phyloP scores from a whole-genome alignment of 805 yeast genomes.

The Saccharomycodes ludwigii region DNA sequence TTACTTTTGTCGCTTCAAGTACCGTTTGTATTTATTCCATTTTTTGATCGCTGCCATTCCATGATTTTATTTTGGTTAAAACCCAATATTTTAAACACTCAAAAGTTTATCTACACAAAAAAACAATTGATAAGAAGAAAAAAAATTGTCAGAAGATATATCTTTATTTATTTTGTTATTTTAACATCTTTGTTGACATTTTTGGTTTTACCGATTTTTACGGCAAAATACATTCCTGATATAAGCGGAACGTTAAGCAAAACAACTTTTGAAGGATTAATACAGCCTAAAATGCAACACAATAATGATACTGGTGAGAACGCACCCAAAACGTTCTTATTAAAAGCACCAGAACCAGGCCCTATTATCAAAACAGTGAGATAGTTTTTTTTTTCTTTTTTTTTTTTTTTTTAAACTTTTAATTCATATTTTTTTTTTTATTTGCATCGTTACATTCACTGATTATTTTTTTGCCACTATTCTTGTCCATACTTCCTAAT shows the following conservation, averaged over 20 bases:
- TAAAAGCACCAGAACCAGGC: too few species aligned
- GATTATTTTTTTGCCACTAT: too few species aligned
- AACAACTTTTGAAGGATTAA: constrained; percentile 25
- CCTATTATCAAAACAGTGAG: too few species aligned
- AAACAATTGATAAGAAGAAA: constrained; percentile 29
- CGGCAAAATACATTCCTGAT: constrained; percentile 19
- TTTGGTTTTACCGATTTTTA: constrained; percentile 37
- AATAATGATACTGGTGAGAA: constrained; percentile 55
- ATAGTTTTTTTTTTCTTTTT: too few species aligned
- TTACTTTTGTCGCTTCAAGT: constrained; percentile 42
- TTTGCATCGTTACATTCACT: too few species aligned
- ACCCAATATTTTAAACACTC: constrained; percentile 31
- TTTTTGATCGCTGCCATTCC: constrained; percentile 54
- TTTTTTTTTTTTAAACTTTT: too few species aligned
- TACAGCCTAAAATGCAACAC: constrained; percentile 49
- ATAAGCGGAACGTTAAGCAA: constrained; percentile 12
- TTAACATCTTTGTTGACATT: constrained; percentile 28
- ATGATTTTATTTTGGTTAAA: constrained; percentile 55
- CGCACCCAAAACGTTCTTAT: too few species aligned
- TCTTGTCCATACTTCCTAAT: too few species aligned
- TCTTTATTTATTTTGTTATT: constrained; percentile 31
- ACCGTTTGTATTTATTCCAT: constrained; percentile 52
- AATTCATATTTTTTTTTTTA: too few species aligned
- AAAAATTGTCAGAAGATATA: constrained; percentile 31
- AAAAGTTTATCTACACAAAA: constrained; percentile 26